Base-by-base conservation (phyloP, 2,329 filamentous ascomycete species). In the Fusarium gaditjirri region DNA sequence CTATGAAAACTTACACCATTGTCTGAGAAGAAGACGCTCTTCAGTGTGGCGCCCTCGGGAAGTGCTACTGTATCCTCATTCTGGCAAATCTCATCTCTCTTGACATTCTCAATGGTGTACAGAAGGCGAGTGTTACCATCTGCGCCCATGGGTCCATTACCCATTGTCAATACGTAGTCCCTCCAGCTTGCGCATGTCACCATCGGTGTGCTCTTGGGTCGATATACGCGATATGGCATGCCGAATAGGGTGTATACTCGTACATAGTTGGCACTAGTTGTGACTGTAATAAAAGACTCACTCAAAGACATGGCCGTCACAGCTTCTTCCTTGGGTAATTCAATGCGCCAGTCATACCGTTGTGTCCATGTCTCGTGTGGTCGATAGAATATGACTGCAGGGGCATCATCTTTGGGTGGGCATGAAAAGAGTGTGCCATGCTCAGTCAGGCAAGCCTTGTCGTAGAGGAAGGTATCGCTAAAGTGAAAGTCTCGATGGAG, bases 331-430 rank as follows among this genome's bases (percentile, higher is more conserved):
- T 88, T 88, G 0, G 96, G 96, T n/a, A 99, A 83, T 71, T 92
- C 87, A 1, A 93, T 97, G 54, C 94, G 91, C 94, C 95, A 98
- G 81, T 99, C 96, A 25, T 90, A 89, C 56, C 96, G 89, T 54
- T 93, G 89, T 5, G 95, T 98, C 96, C 96, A 99, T 2, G 94
- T 97, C 83, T 99, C 95, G 79, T 99, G 96, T 0, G 97, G 96
- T 11, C 96, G 90, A 81, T 98, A 99, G 82, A 97, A 98, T n/a
- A 99, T 90, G 36, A 91, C 92, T 8, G 95, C 93, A 5, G 93
- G 91, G 14, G 81, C 75, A 64, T 91, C 89, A 36, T 90, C 87
- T 13, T 86, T 87, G 3, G 94, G 90, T 27, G 91, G 93, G 67
- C 93, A 95, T 2, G 94, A 93, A 79, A 98, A 98, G 2, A 97